Evolutionary conservation across 129 eudicot species (phyloP).

Genomic region (Helianthus tuberosus): DNA sequence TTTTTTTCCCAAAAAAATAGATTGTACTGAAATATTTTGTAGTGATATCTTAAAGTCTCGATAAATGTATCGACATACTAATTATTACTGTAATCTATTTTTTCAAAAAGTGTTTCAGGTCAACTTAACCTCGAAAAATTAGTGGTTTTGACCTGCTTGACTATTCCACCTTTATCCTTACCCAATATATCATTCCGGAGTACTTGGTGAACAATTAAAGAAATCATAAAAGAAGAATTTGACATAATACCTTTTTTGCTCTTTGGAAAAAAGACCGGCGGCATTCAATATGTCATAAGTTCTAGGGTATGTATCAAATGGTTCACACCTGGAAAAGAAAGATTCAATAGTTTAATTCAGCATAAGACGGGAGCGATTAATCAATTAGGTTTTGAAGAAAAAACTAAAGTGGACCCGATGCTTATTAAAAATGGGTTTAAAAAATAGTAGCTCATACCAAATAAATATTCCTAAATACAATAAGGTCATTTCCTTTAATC

Average conservation of each 20-base stretch:
- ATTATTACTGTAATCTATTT: background rate
- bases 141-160: background rate
- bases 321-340: slow-evolving; percentile 69
- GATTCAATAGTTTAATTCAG: slow-evolving; percentile 2
- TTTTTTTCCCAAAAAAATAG: background rate
- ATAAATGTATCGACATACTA: background rate
- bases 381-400: background rate
- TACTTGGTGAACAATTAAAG: slow-evolving; percentile 7
- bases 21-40: background rate
- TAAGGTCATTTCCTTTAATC: too few relatives aligned
- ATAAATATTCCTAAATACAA: too few relatives aligned
- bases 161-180: background rate
- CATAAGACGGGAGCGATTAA: slow-evolving; percentile 8
- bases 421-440: too few relatives aligned
- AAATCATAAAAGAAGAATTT: background rate
- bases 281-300: slow-evolving; percentile 80
- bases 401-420: background rate
- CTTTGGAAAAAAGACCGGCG: slow-evolving; percentile 66
- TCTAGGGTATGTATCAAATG: slow-evolving; percentile 88
- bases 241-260: slow-evolving; percentile 61
- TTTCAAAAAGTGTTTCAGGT: background rate
- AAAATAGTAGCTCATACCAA: too few relatives aligned
- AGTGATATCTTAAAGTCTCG: too few relatives aligned
- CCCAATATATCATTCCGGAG: background rate
- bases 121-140: background rate